Evolutionary conservation across 1,284 basidiomycete species (phyloP).

Genomic region (Amylostereum areolatum): DNA sequence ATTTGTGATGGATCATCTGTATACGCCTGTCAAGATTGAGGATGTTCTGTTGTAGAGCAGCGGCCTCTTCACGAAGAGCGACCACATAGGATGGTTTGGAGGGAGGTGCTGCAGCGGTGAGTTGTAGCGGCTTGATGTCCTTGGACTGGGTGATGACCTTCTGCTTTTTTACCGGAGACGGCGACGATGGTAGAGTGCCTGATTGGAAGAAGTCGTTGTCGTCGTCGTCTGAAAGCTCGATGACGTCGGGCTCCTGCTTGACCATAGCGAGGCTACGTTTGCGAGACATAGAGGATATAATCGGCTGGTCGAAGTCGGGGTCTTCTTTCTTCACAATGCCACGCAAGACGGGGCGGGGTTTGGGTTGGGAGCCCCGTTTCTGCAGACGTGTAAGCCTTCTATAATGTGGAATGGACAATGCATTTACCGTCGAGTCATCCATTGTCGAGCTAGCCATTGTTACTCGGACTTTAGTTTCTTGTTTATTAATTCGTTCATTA

Average conservation of each 20-base stretch:
- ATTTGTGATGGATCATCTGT: conserved; percentile 21
- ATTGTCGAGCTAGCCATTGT: background rate
- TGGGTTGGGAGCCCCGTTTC: background rate
- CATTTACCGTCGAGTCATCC: background rate
- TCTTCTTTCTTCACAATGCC: background rate
- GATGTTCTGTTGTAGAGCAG: conserved; percentile 22
- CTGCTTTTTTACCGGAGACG: background rate
- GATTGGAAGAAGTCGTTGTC: background rate
- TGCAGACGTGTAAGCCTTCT: background rate
- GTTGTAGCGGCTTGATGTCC: conserved; percentile 2
- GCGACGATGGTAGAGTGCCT: background rate
- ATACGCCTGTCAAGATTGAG: conserved; percentile 14
- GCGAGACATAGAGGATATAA: background rate
- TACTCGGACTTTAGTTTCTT: background rate
- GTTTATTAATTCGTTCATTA: background rate
- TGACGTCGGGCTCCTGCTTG: conserved; percentile 1
- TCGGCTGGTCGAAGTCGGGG: background rate
- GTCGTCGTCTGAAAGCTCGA: conserved; percentile 1
- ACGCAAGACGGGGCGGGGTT: background rate
- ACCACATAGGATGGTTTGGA: conserved; percentile 5
- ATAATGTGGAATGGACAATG: background rate
- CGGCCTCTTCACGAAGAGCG: conserved; percentile 20
- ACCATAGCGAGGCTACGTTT: background rate
- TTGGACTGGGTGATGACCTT: background rate
- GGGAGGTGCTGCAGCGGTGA: background rate